Conservation (phyloP, 2,329 filamentous ascomycete species). For the Sarocladium kiliense region DNA sequence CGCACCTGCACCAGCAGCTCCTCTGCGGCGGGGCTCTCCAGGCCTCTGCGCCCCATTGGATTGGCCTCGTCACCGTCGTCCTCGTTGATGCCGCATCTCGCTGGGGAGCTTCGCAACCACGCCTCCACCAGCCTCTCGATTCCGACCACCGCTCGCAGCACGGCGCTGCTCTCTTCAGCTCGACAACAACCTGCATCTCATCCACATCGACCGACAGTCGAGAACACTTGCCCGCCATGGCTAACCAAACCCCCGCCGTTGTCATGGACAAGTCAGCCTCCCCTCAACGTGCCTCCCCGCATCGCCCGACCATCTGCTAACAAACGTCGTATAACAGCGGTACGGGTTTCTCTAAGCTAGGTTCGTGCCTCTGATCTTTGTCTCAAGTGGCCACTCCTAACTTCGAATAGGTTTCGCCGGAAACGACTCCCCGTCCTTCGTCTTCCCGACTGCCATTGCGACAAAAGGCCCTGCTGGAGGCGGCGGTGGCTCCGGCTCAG, state of each 20-base stretch:
- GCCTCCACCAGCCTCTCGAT: conserved; percentile 4
- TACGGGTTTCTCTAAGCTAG: conserved; percentile 98
- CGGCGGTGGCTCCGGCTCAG: conserved; percentile 72
- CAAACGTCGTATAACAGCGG: conserved; percentile 58
- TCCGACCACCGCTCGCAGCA: neutral
- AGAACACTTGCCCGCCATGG: conserved; percentile 55
- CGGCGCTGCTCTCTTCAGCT: conserved; percentile 10
- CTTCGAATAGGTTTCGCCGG: conserved; percentile 77
- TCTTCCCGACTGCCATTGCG: conserved; percentile 97
- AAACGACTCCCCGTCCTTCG: conserved; percentile 98
- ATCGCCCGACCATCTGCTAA: conserved; percentile 24
- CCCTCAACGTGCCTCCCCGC: conserved; percentile 25
- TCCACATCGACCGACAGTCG: conserved; percentile 16
- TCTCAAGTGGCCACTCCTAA: neutral
- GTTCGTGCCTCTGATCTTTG: conserved; percentile 44
- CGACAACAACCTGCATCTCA: conserved; percentile 10
- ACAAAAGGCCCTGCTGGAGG: conserved; percentile 76
- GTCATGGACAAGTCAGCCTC: conserved; percentile 99
- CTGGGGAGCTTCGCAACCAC: conserved; percentile 10
- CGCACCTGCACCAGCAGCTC: neutral
- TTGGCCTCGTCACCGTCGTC: conserved; percentile 9
- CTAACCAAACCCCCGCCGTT: conserved; percentile 99
- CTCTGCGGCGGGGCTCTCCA: conserved; percentile 5
- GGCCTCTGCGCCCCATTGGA: conserved; percentile 7
- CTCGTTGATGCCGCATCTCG: conserved; percentile 6